These are phyloP conservation scores for Tuber calosporum DNA, from an alignment of 495 filamentous ascomycete genomes.

Conservation along the genomic window DNA sequence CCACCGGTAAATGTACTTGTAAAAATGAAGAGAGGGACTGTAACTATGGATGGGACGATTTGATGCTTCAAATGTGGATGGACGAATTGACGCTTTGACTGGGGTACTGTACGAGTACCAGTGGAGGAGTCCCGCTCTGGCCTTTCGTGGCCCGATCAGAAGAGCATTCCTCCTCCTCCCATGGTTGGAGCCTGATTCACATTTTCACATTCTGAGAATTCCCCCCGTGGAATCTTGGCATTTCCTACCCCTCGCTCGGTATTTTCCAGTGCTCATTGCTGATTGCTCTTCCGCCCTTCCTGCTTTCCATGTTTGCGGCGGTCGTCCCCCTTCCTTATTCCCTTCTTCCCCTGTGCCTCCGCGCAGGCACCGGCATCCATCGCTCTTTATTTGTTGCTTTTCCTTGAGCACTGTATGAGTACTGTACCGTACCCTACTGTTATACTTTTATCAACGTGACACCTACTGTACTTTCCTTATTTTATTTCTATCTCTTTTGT, in stretches of 20 bases:
- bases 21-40: too few species aligned
- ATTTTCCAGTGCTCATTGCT: not conserved
- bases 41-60: not conserved
- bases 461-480: too few species aligned
- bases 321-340: not conserved
- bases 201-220: not conserved
- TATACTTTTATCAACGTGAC: too few species aligned
- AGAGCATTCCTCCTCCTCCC: not conserved
- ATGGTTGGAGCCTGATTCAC: not conserved
- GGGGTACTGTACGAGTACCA: too few species aligned
- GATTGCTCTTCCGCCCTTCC: too few species aligned
- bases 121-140: not conserved
- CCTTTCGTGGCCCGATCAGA: not conserved
- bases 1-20: not conserved
- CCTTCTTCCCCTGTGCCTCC: not conserved
- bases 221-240: not conserved
- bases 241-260: not conserved
- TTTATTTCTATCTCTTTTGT: too few species aligned
- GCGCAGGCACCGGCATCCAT: not conserved
- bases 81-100: too few species aligned
- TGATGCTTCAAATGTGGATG: not conserved
- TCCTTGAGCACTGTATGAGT: too few species aligned
- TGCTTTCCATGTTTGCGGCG: not conserved
- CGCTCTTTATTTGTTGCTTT: not conserved
- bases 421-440: too few species aligned